These are phyloP conservation scores for Rhodotorula toruloides DNA, from an alignment of 768 basidiomycete species.

Conservation along the genomic window DNA sequence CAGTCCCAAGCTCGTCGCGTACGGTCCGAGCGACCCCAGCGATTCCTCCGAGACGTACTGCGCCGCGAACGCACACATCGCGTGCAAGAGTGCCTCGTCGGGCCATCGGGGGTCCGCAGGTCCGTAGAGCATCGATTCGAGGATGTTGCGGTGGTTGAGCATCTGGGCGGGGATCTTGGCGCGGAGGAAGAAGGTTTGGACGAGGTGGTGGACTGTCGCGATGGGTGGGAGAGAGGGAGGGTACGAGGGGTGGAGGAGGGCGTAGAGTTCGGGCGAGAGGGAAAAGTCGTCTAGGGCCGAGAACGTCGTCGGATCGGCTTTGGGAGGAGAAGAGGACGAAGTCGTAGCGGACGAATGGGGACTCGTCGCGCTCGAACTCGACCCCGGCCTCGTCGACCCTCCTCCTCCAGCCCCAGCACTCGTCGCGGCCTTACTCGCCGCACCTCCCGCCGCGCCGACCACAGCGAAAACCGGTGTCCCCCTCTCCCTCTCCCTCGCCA, in stretches of 20 bases:
- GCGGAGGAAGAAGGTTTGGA: slow-evolving; percentile 30
- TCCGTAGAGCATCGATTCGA: slow-evolving; percentile 1
- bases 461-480: too few relatives aligned
- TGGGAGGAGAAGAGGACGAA: too few relatives aligned
- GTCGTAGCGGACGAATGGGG: too few relatives aligned
- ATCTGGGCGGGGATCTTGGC: slow-evolving; percentile 18
- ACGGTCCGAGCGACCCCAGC: too few relatives aligned
- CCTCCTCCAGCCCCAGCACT: too few relatives aligned
- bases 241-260: slow-evolving; percentile 29
- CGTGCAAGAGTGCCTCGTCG: slow-evolving; percentile 29
- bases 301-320: background rate
- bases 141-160: slow-evolving; percentile 7
- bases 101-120: slow-evolving; percentile 24
- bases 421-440: too few relatives aligned
- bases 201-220: slow-evolving; percentile 19
- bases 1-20: too few relatives aligned
- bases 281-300: slow-evolving; percentile 10
- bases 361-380: background rate
- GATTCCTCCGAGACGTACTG: slow-evolving; percentile 19
- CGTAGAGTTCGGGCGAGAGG: slow-evolving; percentile 21
- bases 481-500: too few relatives aligned
- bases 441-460: too few relatives aligned
- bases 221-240: slow-evolving; percentile 24
- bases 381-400: background rate
- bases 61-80: slow-evolving; percentile 29